phyloP scores from a whole-genome alignment of 1,284 basidiomycete species.

The Microstroma glucosiphilum region DNA sequence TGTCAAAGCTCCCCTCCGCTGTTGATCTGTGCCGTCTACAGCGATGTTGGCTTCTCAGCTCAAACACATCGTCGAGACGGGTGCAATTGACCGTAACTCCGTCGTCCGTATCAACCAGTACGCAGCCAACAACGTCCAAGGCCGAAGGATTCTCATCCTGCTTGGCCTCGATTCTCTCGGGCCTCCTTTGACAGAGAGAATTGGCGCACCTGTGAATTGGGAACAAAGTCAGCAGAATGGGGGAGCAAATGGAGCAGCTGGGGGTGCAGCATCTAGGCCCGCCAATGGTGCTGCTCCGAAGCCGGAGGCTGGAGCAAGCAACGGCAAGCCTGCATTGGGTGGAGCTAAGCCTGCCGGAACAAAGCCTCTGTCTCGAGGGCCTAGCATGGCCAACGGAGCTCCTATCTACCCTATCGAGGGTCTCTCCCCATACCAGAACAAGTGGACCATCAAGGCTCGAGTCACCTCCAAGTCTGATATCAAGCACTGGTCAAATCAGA shows the following conservation, averaged over 20 bases:
- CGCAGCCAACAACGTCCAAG: slow-evolving; percentile 77
- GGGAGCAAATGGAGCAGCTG: slow-evolving; percentile 3
- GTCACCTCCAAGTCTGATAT: slow-evolving; percentile 86
- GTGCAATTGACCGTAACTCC: slow-evolving; percentile 66
- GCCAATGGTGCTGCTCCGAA: slow-evolving; percentile 20
- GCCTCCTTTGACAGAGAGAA: slow-evolving; percentile 24
- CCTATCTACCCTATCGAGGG: slow-evolving; percentile 81
- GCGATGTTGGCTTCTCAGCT: slow-evolving; percentile 92
- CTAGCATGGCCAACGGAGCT: slow-evolving; percentile 24
- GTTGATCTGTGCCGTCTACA: slow-evolving; percentile 17
- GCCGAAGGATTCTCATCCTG: slow-evolving; percentile 73
- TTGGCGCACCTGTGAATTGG: slow-evolving; percentile 28
- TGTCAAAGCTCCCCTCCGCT: background rate
- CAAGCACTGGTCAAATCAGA: slow-evolving; percentile 77
- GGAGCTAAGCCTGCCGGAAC: slow-evolving; percentile 10
- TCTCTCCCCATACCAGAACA: slow-evolving; percentile 93
- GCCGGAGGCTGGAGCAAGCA: slow-evolving; percentile 1
- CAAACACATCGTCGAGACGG: slow-evolving; percentile 68
- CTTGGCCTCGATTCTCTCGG: slow-evolving; percentile 60
- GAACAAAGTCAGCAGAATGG: slow-evolving; percentile 8
- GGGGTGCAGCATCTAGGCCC: slow-evolving; percentile 21
- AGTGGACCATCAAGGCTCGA: slow-evolving; percentile 90
- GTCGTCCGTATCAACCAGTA: slow-evolving; percentile 70
- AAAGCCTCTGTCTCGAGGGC: slow-evolving; percentile 2
- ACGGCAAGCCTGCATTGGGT: background rate